Conservation (phyloP, 2,329 filamentous ascomycete genomes). For the Ceratocystis variospora region DNA sequence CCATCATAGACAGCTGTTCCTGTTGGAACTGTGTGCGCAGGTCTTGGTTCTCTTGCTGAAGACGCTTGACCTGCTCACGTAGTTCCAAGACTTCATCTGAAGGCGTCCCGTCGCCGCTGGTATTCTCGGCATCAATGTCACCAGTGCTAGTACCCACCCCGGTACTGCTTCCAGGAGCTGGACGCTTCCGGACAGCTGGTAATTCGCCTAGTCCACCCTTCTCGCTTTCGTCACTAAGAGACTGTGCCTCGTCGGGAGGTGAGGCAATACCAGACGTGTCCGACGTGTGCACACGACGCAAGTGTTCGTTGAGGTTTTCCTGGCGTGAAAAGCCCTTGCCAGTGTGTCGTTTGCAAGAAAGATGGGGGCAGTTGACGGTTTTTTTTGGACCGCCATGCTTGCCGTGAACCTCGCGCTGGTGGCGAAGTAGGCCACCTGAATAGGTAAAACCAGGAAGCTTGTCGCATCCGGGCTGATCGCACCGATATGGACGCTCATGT, state of each 20-base stretch:
- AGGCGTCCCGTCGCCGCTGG: conserved; percentile 1
- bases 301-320: conserved; percentile 87
- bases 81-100: conserved; percentile 40
- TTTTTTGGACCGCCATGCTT: conserved; percentile 83
- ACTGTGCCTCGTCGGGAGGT: conserved; percentile 26
- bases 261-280: conserved; percentile 43
- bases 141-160: not conserved
- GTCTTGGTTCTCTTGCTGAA: conserved; percentile 51
- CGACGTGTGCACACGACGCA: conserved; percentile 70
- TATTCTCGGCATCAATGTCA: not conserved
- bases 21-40: conserved; percentile 37
- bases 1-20: conserved; percentile 37
- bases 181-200: conserved; percentile 7
- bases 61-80: conserved; percentile 51
- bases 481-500: conserved; percentile 86
- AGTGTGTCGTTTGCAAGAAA: conserved; percentile 75
- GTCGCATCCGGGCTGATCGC: conserved; percentile 66
- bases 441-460: conserved; percentile 93
- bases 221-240: conserved; percentile 36
- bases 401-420: conserved; percentile 86
- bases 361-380: conserved; percentile 70
- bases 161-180: not conserved
- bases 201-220: conserved; percentile 21
- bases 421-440: conserved; percentile 73
- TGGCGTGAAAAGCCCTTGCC: conserved; percentile 85